A percentile compares a stretch with the other conserved stretches of the same genome.
Conservation (phyloP, 805 yeast genomes). For the Pichia nanzhaoensis region DNA sequence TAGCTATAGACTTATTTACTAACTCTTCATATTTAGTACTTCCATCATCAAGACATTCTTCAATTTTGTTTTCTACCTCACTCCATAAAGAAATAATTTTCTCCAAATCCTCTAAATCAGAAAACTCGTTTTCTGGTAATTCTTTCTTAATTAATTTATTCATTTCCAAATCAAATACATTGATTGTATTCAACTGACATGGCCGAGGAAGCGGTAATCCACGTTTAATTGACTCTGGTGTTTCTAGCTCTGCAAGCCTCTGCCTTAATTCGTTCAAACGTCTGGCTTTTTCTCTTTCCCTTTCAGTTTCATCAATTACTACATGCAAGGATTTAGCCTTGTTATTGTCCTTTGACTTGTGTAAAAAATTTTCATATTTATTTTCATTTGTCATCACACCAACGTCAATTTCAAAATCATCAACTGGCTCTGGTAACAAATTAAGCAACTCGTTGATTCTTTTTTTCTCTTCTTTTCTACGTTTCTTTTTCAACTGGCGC, state of each 20-base stretch:
- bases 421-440: conserved; percentile 13
- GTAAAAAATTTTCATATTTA: background rate
- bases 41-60: background rate
- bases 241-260: background rate
- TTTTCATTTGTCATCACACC: background rate
- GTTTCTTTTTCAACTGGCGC: background rate
- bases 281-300: background rate
- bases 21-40: background rate
- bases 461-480: conserved; percentile 1
- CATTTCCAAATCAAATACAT: conserved; percentile 2
- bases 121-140: background rate
- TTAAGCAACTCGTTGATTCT: conserved; percentile 5
- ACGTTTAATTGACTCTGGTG: conserved; percentile 3
- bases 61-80: background rate
- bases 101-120: background rate
- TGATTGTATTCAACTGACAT: no score
- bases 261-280: background rate
- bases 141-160: background rate
- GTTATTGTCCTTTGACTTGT: no score
- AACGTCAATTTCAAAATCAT: conserved; percentile 15
- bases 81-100: conserved; percentile 1
- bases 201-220: conserved; percentile 8
- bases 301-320: conserved; percentile 9
- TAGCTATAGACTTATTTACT: background rate
- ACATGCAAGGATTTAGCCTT: background rate